phyloP scores from a whole-genome alignment of 2,329 filamentous ascomycete genomes.

The Colletotrichum musae region DNA sequence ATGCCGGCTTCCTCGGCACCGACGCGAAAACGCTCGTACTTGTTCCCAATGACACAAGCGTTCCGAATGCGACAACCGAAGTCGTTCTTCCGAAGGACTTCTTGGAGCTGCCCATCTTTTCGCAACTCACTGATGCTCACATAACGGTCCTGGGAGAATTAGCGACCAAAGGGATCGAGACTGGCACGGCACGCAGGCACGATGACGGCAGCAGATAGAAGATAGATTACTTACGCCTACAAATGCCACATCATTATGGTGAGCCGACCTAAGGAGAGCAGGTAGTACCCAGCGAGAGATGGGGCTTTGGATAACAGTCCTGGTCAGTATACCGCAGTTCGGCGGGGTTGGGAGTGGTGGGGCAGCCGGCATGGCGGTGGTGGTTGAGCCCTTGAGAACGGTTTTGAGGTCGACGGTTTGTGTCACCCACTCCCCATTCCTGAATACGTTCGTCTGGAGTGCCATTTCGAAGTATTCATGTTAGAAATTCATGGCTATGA shows the following conservation, averaged over 20 bases:
- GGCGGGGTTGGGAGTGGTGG: constrained; percentile 58
- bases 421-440: constrained; percentile 71
- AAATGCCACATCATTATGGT: constrained; percentile 87
- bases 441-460: constrained; percentile 68
- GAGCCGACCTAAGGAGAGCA: constrained; percentile 79
- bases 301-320: constrained; percentile 83
- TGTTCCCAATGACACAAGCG: constrained; percentile 80
- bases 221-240: constrained; percentile 74
- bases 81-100: constrained; percentile 83
- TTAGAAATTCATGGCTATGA: constrained; percentile 31
- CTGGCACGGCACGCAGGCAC: too few relatives aligned
- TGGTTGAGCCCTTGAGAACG: constrained; percentile 56
- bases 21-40: constrained; percentile 53
- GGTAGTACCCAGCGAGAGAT: constrained; percentile 83
- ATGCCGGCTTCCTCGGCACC: constrained; percentile 45
- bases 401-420: constrained; percentile 62
- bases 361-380: constrained; percentile 47
- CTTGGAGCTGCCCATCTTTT: constrained; percentile 78
- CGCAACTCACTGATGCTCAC: constrained; percentile 85
- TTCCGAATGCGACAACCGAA: constrained; percentile 86
- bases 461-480: constrained; percentile 30
- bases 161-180: constrained; percentile 33
- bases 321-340: constrained; percentile 80
- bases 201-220: too few relatives aligned
- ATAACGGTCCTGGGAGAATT: constrained; percentile 74